Base-by-base conservation (phyloP, 768 basidiomycete species). In the Tricholoma hemisulphureum region DNA sequence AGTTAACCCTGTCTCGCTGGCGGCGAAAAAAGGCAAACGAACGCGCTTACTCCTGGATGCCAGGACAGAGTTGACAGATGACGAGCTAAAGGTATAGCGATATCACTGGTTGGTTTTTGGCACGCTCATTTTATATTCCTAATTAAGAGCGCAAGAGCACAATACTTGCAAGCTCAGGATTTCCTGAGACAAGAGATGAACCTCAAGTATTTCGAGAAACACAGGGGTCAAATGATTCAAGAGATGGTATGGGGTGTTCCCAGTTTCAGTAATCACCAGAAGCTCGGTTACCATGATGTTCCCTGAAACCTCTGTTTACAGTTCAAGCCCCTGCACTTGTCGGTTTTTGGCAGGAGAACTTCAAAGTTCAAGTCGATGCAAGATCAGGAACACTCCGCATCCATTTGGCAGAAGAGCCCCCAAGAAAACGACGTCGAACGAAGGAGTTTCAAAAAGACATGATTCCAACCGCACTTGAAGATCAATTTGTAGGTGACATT, bases 11-110 rank as follows among this genome's bases (percentile, higher is more conserved):
- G 48, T 29, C n/a, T 57, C 51, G 23, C 35, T 29, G 50, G 51
- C 50, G 16, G 56, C 16, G 26, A 53, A 73, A 68, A 64, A 75
- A 73, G 59, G 50, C 62, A 53, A 89, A 83, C 69, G 77, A 55
- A 88, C 80, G 9, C 78, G 85, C 45, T 67, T 86, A 39, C 72
- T 89, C 3, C 69, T 93, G 6, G 92, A 94, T 68, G 72, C 79
- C 4, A 80, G 89, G 58, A 94, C 85, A 5, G 92, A 94, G 67
- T 73, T 94, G 34, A 90, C 91, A 4, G 89, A 93, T 58, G 87
- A 89, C 3, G 90, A 94, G 71, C 75, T 94, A 43, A 88, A 87
- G 77, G 92, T 84, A 56, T 8, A 59, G 68, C 24, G 34, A 21
- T 37, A 41, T 18, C 32, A 46, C 43, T 26, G 46, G 46, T 50